Base-by-base conservation (phyloP, 208 protist species). In the Acanthamoeba sp. region DNA sequence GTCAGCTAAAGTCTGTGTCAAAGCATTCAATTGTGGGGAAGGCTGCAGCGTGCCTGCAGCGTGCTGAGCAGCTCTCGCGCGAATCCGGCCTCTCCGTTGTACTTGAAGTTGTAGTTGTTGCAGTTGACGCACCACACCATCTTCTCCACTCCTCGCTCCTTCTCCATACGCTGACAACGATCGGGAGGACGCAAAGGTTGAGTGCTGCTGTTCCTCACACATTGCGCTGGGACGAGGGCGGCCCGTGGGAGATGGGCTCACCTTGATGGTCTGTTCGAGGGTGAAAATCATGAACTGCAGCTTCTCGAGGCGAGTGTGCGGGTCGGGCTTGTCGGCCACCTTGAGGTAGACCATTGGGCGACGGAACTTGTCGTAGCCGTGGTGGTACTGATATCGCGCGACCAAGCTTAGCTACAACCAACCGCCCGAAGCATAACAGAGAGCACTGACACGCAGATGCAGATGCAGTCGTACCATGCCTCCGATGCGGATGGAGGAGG, bases 91-190 rank as follows among this genome's bases (percentile, higher is more conserved):
- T 91, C 85, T 0, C 85, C 85, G 57, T 91, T 91, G 42, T 91
- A 73, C 42, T 91, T 91, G 36, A 73, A 71, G 36, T 73, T 91
- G 85, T 91, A 91, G 50, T 73, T 73, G 22, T 91, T 64, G 27
- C 85, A 91, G 59, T 64, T 73, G 36, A 91, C 85, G 36, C 50
- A 91, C 85, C 85, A 91, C 20, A 91, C 59, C 85, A 91, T 91
- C 85, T 91, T 91, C 57, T 91, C 85, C 32, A 91, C 85, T 66
- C 85, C 85, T 52, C 59, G 50, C 85, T 91, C 85, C 59, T 91
- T 73, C 57, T 91, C 85, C 85, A 91, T 91, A 1, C 59, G 85
- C 85, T 91, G 50, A 5, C 4, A 9, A 45, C 38, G 24, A 12
- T 16, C 7, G 5, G 18, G 24, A 85, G 10, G 20, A 50, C 12